phyloP scores from a whole-genome alignment of 192 early-diverging fungal species.

The Geosiphon pyriformis region DNA sequence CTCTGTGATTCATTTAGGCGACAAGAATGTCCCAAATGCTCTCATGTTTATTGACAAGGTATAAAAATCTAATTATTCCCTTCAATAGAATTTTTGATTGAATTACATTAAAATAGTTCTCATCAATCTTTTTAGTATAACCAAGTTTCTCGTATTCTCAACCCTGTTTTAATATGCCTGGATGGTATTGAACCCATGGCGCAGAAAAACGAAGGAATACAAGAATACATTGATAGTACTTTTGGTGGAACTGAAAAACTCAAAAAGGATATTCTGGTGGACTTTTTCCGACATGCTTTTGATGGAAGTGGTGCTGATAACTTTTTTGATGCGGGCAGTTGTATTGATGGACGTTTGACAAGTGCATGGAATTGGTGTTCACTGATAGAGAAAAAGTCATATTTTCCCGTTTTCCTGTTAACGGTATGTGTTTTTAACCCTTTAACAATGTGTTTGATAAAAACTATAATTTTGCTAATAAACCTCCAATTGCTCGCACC shows the following conservation, averaged over 20 bases:
- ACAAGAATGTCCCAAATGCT: conserved; percentile 97
- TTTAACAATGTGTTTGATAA: too few species aligned
- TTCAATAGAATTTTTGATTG: background rate
- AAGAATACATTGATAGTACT: conserved; percentile 58
- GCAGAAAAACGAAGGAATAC: conserved; percentile 50
- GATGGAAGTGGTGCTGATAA: conserved; percentile 94
- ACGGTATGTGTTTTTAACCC: too few species aligned
- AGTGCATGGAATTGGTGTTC: conserved; percentile 92
- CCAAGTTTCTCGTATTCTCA: conserved; percentile 93
- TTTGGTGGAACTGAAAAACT: conserved; percentile 63
- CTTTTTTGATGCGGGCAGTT: conserved; percentile 86
- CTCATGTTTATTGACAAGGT: conserved; percentile 94
- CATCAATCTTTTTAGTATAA: conserved; percentile 64
- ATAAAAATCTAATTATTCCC: background rate
- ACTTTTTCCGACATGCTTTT: conserved; percentile 96
- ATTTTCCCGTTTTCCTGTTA: conserved; percentile 86
- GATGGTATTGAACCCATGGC: conserved; percentile 63
- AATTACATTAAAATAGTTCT: background rate
- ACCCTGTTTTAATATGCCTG: conserved; percentile 75
- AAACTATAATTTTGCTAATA: too few species aligned
- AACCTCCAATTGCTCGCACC: too few species aligned
- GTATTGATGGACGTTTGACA: conserved; percentile 94
- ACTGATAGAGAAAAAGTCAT: conserved; percentile 86
- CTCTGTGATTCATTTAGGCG: conserved; percentile 94
- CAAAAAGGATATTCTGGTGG: conserved; percentile 72